These are phyloP conservation scores for Leccinum subgranulosum DNA, from an alignment of 768 basidiomycete genomes.

Conservation along the genomic window DNA sequence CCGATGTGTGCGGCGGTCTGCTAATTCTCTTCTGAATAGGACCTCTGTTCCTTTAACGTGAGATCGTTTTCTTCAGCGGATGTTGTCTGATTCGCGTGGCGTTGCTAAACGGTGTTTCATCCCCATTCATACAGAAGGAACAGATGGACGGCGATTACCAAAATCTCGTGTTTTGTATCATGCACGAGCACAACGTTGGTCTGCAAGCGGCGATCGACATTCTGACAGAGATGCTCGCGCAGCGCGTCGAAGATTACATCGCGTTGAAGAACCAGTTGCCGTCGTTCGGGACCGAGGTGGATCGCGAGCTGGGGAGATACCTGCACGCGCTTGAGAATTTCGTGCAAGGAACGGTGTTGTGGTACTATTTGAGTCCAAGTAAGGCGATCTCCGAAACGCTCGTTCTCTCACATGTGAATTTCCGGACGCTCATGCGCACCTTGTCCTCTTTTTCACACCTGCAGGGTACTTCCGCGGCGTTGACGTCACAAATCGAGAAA, in stretches of 20 bases:
- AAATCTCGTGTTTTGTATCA: conserved; percentile 39
- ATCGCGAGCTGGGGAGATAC: conserved; percentile 34
- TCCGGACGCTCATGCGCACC: not conserved
- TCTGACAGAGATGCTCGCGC: conserved; percentile 35
- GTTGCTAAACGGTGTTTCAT: conserved; percentile 1
- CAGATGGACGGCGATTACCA: conserved; percentile 39
- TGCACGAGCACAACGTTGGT: conserved; percentile 33
- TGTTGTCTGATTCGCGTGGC: conserved; percentile 8
- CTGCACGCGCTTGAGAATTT: conserved; percentile 36
- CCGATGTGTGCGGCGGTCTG: not conserved
- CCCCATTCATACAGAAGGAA: conserved; percentile 30
- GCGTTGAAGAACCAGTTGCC: conserved; percentile 32
- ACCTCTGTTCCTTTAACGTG: conserved; percentile 29
- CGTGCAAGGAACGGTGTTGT: conserved; percentile 37
- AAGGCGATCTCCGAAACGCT: conserved; percentile 8
- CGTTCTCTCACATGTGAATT: not conserved
- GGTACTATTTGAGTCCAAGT: conserved; percentile 41
- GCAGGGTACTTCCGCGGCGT: conserved; percentile 33
- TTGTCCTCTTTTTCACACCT: not conserved
- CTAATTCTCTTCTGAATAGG: conserved; percentile 22
- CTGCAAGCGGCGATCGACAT: conserved; percentile 35
- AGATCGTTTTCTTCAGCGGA: conserved; percentile 9
- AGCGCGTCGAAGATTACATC: conserved; percentile 34
- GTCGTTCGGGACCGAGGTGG: conserved; percentile 34
- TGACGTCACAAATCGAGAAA: conserved; percentile 30